phyloP scores from a whole-genome alignment of 2,329 filamentous ascomycete genomes.

The Colletotrichum australisinense region DNA sequence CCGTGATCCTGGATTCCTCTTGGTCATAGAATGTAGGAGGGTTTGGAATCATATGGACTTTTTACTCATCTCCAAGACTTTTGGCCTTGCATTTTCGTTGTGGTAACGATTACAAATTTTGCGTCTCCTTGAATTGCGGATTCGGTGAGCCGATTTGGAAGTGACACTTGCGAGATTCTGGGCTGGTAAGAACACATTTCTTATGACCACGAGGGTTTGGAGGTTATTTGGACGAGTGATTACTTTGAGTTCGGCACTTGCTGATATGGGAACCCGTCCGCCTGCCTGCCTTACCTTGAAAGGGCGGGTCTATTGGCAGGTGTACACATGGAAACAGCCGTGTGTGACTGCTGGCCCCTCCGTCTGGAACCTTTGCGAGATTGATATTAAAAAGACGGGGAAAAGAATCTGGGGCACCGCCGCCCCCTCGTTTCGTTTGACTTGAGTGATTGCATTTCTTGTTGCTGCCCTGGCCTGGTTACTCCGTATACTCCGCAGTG shows the following conservation, averaged over 20 bases:
- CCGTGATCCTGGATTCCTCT: constrained; percentile 1
- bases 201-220: neutral
- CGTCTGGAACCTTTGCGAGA: neutral
- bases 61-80: neutral
- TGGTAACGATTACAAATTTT: neutral
- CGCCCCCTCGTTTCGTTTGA: neutral
- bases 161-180: neutral
- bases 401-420: constrained; percentile 17
- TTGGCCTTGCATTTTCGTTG: neutral
- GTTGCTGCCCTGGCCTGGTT: neutral
- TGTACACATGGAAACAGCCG: neutral
- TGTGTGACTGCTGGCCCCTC: neutral
- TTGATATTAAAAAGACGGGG: neutral
- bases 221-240: neutral
- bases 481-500: neutral
- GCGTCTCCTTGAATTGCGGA: neutral
- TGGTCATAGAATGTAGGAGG: constrained; percentile 16
- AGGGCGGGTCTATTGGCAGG: neutral
- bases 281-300: neutral
- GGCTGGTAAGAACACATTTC: neutral
- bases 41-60: neutral
- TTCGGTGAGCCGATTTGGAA: neutral
- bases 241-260: neutral
- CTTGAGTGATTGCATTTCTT: neutral
- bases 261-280: neutral